phyloP scores from a whole-genome alignment of 345 rosid species.

The Draba incana region DNA sequence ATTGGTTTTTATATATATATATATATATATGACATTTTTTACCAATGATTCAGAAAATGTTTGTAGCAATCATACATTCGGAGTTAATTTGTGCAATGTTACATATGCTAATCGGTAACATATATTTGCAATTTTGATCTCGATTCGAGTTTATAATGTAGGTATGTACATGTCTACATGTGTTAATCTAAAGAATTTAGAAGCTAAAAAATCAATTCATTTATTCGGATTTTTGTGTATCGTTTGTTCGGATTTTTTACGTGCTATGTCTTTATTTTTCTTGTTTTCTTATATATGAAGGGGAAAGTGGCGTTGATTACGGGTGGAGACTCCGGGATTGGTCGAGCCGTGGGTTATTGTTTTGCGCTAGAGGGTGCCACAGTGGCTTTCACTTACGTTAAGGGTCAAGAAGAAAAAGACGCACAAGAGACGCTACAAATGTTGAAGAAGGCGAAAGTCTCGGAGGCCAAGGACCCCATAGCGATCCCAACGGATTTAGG shows the following conservation, averaged over 20 bases:
- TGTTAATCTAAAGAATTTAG: too few species aligned
- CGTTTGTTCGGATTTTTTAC: background rate
- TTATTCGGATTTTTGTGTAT: background rate
- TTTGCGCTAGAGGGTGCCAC: conserved; percentile 70
- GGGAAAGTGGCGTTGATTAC: conserved; percentile 81
- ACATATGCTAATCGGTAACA: background rate
- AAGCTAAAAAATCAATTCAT: too few species aligned
- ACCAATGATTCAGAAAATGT: too few species aligned
- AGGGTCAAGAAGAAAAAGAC: conserved; percentile 68
- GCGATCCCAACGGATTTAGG: conserved; percentile 64
- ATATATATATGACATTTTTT: too few species aligned
- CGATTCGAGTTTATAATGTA: background rate
- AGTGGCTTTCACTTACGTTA: conserved; percentile 78
- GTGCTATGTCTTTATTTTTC: too few species aligned
- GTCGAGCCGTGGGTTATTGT: conserved; percentile 61
- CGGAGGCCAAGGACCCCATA: conserved; percentile 60
- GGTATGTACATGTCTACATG: too few species aligned
- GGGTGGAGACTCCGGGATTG: conserved; percentile 83
- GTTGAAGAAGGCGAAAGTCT: conserved; percentile 47
- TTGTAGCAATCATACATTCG: background rate
- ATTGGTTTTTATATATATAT: too few species aligned
- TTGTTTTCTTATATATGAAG: conserved; percentile 28
- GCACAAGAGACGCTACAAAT: conserved; percentile 60
- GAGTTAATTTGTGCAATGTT: background rate
- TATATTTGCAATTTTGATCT: background rate